Evolutionary conservation across 257 asterid species (phyloP).

Genomic region (Gentiana dahurica): DNA sequence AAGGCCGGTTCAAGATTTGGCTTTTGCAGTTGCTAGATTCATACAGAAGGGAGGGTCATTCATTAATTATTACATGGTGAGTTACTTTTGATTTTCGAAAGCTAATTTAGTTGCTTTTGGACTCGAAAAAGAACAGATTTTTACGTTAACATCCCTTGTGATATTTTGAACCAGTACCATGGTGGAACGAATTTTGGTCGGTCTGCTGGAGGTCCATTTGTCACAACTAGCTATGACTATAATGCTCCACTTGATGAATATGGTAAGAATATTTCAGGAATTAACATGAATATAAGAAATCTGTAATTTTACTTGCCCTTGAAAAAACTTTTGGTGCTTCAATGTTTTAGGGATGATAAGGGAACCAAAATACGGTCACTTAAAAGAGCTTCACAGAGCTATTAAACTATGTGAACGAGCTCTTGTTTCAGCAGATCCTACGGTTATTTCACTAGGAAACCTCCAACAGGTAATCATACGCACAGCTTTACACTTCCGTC

Average conservation of each 20-base stretch:
- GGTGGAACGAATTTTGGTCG: slow-evolving; percentile 11
- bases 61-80: slow-evolving; percentile 89
- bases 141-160: neutral
- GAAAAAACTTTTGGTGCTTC: slow-evolving; percentile 10
- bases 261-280: slow-evolving; percentile 16
- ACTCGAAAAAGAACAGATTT: too few species aligned
- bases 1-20: slow-evolving; percentile 90
- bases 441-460: slow-evolving; percentile 73
- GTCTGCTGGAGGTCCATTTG: slow-evolving; percentile 10
- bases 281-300: too few species aligned
- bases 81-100: slow-evolving; percentile 7
- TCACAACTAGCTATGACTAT: slow-evolving; percentile 9
- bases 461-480: slow-evolving; percentile 64
- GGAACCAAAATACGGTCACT: slow-evolving; percentile 88
- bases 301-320: neutral
- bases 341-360: slow-evolving; percentile 50
- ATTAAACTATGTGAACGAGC: slow-evolving; percentile 68
- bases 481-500: neutral
- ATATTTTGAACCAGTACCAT: slow-evolving; percentile 20
- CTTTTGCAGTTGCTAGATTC: slow-evolving; percentile 84
- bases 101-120: neutral
- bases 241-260: slow-evolving; percentile 25
- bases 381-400: slow-evolving; percentile 86
- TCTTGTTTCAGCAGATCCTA: slow-evolving; percentile 71
- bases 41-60: slow-evolving; percentile 87